phyloP scores from a whole-genome alignment of 139 green algal species.

The Chlamydomonas sp. region DNA sequence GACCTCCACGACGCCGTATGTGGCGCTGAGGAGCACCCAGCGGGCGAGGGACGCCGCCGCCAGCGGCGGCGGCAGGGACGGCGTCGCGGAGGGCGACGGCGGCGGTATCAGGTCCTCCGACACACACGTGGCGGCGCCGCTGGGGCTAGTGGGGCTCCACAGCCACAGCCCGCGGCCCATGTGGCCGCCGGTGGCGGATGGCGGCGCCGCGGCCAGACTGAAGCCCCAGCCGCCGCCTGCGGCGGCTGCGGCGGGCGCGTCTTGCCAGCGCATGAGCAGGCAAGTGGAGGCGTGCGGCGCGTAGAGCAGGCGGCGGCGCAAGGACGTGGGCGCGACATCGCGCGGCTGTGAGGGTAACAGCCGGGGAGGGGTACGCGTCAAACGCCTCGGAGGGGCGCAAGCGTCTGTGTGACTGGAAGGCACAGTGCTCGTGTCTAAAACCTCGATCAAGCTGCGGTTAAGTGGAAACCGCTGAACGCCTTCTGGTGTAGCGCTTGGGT shows the following conservation, averaged over 20 bases:
- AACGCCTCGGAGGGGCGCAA: too few species aligned
- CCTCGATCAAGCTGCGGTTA: too few species aligned
- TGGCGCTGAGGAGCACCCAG: conserved; percentile 48
- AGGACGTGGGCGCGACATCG: background rate
- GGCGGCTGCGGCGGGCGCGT: background rate
- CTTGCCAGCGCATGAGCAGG: conserved; percentile 25
- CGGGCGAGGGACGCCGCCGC: background rate
- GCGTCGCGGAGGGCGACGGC: background rate
- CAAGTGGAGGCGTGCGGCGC: conserved; percentile 10
- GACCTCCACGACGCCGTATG: conserved; percentile 53
- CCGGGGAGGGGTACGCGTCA: too few species aligned
- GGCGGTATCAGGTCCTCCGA: conserved; percentile 42
- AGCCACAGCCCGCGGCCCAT: background rate
- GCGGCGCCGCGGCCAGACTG: background rate
- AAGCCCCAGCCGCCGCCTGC: background rate
- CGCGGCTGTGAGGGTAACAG: background rate
- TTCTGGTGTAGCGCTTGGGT: too few species aligned
- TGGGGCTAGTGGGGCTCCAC: background rate
- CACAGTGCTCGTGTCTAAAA: too few species aligned
- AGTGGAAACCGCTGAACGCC: too few species aligned
- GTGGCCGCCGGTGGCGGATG: background rate
- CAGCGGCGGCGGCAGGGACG: background rate
- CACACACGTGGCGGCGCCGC: conserved; percentile 5
- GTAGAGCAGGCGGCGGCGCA: conserved; percentile 16
- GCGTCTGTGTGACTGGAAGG: background rate